phyloP scores from a whole-genome alignment of 2,329 filamentous ascomycete species.

The Ascochyta viciae-villosae region DNA sequence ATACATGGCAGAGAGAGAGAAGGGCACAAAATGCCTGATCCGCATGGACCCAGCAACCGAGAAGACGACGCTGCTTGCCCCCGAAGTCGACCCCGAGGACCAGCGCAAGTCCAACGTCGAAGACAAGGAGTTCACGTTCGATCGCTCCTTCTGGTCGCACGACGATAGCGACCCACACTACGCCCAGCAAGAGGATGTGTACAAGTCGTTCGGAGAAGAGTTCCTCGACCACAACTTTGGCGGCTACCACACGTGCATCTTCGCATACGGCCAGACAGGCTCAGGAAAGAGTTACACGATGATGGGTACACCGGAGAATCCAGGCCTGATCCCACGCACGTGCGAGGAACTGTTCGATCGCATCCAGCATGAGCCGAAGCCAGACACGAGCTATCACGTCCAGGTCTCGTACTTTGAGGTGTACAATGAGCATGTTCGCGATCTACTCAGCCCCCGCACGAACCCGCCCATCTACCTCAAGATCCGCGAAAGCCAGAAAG shows the following conservation, averaged over 20 bases:
- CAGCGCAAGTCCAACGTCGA: slow-evolving; percentile 72
- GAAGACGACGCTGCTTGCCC: slow-evolving; percentile 79
- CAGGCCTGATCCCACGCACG: slow-evolving; percentile 91
- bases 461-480: slow-evolving; percentile 91
- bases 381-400: slow-evolving; percentile 95
- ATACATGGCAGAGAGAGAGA: slow-evolving; percentile 72
- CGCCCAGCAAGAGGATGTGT: slow-evolving; percentile 90
- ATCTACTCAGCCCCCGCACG: slow-evolving; percentile 82
- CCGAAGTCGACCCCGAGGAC: slow-evolving; percentile 64
- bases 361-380: slow-evolving; percentile 82
- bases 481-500: slow-evolving; percentile 92
- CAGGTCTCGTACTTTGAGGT: slow-evolving; percentile 99
- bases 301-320: slow-evolving; percentile 88
- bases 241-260: slow-evolving; percentile 98
- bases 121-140: slow-evolving; percentile 92
- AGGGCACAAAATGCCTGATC: slow-evolving; percentile 83
- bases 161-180: slow-evolving; percentile 81
- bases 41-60: slow-evolving; percentile 90
- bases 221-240: slow-evolving; percentile 99
- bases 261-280: slow-evolving; percentile 97
- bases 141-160: slow-evolving; percentile 99
- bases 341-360: slow-evolving; percentile 96
- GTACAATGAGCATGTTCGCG: slow-evolving; percentile 98
- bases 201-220: slow-evolving; percentile 92
- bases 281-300: slow-evolving; percentile 98